phyloP scores from a whole-genome alignment of 352 stramenopile genomes.

The Phytophthora pseudosyringae region DNA sequence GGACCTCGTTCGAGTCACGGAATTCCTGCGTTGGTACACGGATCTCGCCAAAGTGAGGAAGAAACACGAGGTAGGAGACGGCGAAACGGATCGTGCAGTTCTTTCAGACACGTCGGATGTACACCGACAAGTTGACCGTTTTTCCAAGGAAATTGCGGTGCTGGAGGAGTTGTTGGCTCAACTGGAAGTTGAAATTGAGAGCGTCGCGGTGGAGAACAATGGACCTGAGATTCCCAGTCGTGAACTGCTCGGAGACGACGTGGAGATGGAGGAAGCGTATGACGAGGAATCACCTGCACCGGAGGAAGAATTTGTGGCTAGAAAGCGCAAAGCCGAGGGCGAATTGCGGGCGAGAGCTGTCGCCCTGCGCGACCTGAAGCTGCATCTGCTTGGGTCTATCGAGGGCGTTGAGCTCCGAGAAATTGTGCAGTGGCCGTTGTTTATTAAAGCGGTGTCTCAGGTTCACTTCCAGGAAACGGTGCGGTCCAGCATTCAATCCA shows the following conservation, averaged over 20 bases:
- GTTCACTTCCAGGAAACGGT: conserved; percentile 55
- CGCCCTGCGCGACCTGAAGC: conserved; percentile 42
- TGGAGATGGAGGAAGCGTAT: conserved; percentile 19
- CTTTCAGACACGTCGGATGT: conserved; percentile 34
- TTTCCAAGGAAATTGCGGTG: conserved; percentile 39
- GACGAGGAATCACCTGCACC: conserved; percentile 4
- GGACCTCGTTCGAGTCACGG: conserved; percentile 53
- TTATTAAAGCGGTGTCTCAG: conserved; percentile 56
- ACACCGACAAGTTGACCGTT: conserved; percentile 39
- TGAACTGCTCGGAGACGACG: conserved; percentile 8
- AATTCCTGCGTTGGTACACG: conserved; percentile 70
- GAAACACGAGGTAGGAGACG: conserved; percentile 8
- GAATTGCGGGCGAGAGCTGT: conserved; percentile 45
- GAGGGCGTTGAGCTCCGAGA: conserved; percentile 61
- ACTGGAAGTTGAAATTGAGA: conserved; percentile 49
- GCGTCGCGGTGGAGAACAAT: conserved; percentile 6
- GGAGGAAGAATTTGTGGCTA: conserved; percentile 28
- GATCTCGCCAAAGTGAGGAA: conserved; percentile 37
- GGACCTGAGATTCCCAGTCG: background rate
- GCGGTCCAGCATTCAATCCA: conserved; percentile 20
- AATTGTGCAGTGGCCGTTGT: conserved; percentile 60
- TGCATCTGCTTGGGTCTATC: conserved; percentile 63
- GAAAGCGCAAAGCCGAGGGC: conserved; percentile 26
- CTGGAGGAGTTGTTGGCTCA: conserved; percentile 50
- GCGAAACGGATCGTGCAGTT: background rate